A percentile compares a stretch with the other conserved stretches of the same genome.
Conservation (phyloP, 2,329 filamentous ascomycete species). For the Trichoderma harzianum region DNA sequence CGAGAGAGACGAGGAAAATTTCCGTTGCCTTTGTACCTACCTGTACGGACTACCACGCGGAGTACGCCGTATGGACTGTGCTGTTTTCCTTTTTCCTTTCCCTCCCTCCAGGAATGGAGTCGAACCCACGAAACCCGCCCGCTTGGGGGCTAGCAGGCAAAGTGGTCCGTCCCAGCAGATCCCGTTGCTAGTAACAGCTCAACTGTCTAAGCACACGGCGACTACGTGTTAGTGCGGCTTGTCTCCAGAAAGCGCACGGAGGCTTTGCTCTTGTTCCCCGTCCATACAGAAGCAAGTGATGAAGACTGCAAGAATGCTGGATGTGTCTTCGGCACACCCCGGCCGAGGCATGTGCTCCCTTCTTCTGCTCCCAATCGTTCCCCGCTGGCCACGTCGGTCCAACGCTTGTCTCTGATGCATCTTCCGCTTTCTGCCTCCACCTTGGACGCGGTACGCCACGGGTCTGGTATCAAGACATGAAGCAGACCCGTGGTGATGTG, state of each 20-base stretch:
- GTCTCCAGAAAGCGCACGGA: not conserved
- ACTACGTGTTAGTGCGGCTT: constrained; percentile 11
- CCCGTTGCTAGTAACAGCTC: constrained; percentile 6
- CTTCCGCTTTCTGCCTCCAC: not conserved
- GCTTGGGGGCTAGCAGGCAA: constrained; percentile 1
- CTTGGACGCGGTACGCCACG: not conserved
- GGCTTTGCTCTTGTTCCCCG: not conserved
- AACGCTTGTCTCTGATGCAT: constrained; percentile 6
- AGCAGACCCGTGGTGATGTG: not conserved
- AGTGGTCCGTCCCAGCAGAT: constrained; percentile 16
- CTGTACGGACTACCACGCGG: not conserved
- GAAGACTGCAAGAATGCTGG: not conserved
- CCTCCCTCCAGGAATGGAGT: not conserved
- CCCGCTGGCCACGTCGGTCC: constrained; percentile 15
- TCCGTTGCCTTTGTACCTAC: not conserved
- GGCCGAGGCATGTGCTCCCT: constrained; percentile 9
- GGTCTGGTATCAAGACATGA: not conserved
- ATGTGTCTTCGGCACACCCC: not conserved
- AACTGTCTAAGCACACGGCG: constrained; percentile 10
- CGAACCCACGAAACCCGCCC: not conserved
- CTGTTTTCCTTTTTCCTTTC: not conserved
- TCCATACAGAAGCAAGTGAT: not conserved
- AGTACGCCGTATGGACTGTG: not conserved
- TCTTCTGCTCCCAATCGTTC: constrained; percentile 9
- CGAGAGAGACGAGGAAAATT: not conserved